These are phyloP conservation scores for Coniella vitis DNA, from an alignment of 2,329 filamentous ascomycete genomes.

Conservation along the genomic window DNA sequence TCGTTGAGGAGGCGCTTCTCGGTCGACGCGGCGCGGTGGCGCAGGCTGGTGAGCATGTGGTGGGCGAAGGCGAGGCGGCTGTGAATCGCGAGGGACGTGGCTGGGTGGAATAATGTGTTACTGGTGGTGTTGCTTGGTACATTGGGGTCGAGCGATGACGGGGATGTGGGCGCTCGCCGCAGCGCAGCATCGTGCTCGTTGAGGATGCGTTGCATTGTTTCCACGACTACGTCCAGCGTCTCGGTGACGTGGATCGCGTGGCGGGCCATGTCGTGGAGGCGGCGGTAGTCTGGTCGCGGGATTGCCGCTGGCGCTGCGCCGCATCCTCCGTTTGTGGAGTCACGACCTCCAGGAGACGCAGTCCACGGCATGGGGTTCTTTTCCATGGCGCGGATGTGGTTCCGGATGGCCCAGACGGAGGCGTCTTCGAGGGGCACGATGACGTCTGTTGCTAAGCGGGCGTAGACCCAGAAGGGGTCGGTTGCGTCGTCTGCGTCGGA, in stretches of 20 bases:
- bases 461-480: constrained; percentile 31
- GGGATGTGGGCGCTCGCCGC: no score
- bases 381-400: constrained; percentile 29
- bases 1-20: constrained; percentile 44
- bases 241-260: constrained; percentile 39
- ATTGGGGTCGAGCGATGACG: background rate
- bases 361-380: background rate
- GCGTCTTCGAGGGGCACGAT: constrained; percentile 26
- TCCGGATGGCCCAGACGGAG: constrained; percentile 34
- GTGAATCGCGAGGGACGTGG: constrained; percentile 8
- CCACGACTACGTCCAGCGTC: constrained; percentile 30
- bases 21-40: constrained; percentile 31
- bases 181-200: no score
- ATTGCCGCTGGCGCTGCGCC: no score
- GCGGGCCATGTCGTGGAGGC: constrained; percentile 34
- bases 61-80: constrained; percentile 27
- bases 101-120: no score
- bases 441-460: constrained; percentile 23
- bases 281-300: constrained; percentile 26
- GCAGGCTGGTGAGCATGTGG: constrained; percentile 28
- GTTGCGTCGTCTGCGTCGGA: background rate
- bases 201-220: constrained; percentile 27
- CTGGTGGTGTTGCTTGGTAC: no score
- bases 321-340: no score
- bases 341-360: no score